A percentile compares a stretch with the other conserved stretches of the same genome.
Conservation (phyloP, 192 early-diverging fungal species). For the Umbelopsis ramanniana region DNA sequence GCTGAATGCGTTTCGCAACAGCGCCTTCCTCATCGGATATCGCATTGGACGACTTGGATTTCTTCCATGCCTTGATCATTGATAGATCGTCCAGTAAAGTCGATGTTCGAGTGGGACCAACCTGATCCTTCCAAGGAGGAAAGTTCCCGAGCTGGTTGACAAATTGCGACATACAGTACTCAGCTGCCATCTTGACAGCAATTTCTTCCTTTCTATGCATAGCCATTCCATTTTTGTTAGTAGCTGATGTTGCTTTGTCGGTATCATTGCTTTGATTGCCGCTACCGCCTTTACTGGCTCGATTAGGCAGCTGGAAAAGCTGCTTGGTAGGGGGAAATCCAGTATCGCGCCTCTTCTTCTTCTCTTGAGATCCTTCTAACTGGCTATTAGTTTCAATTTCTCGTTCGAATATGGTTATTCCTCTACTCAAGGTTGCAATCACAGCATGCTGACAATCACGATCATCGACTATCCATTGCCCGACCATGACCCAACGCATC, state of each 20-base stretch:
- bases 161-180: conserved; percentile 71
- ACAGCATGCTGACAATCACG: conserved; percentile 68
- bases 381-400: conserved; percentile 31
- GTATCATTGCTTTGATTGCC: background rate
- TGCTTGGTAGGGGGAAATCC: conserved; percentile 47
- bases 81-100: conserved; percentile 67
- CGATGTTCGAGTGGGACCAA: conserved; percentile 64
- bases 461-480: conserved; percentile 80
- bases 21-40: conserved; percentile 16
- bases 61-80: background rate
- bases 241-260: background rate
- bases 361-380: conserved; percentile 23
- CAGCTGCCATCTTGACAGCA: conserved; percentile 73
- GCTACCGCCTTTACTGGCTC: conserved; percentile 15
- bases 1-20: conserved; percentile 55
- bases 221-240: conserved; percentile 1
- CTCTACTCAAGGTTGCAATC: conserved; percentile 69
- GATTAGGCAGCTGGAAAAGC: conserved; percentile 37
- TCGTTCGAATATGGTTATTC: conserved; percentile 66
- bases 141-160: conserved; percentile 75
- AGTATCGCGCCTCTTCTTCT: conserved; percentile 45
- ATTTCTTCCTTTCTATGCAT: conserved; percentile 50
- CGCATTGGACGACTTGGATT: background rate
- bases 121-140: conserved; percentile 63
- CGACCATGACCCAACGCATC: conserved; percentile 73